A percentile compares a stretch with the other conserved stretches of the same genome.
Conservation (phyloP, 352 stramenopile species). For the Pilasporangium apinafurcum region DNA sequence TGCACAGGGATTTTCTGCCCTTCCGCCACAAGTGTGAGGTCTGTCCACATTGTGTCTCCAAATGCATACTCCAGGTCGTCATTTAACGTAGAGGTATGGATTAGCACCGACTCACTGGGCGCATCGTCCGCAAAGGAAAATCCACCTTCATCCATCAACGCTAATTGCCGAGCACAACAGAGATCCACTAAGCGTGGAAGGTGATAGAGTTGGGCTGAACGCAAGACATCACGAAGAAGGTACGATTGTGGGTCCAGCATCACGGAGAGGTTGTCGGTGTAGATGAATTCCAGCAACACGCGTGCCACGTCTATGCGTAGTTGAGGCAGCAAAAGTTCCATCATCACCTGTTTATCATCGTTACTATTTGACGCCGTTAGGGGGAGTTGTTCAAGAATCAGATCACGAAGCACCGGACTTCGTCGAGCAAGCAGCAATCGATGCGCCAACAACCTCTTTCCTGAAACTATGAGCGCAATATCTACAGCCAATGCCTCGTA, state of each 20-base stretch:
- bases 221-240: conserved; percentile 49
- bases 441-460: conserved; percentile 31
- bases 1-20: conserved; percentile 36
- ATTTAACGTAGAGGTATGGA: conserved; percentile 12
- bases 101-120: too few species aligned
- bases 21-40: conserved; percentile 49
- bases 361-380: too few species aligned
- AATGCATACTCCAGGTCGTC: conserved; percentile 43
- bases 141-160: not conserved
- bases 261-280: conserved; percentile 58
- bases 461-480: conserved; percentile 42
- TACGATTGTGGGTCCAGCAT: conserved; percentile 39
- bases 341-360: conserved; percentile 8
- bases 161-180: conserved; percentile 24
- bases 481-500: conserved; percentile 15
- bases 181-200: conserved; percentile 30
- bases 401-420: conserved; percentile 37
- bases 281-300: conserved; percentile 61
- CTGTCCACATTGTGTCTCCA: conserved; percentile 35
- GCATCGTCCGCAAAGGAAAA: too few species aligned
- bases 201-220: conserved; percentile 34
- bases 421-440: conserved; percentile 53
- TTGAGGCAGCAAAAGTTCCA: conserved; percentile 43
- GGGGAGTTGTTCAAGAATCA: too few species aligned
- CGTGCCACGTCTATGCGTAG: conserved; percentile 46